Percentiles rank a stretch among this genome's conserved stretches.
These are phyloP conservation scores for Eragrostis nindensis DNA, from an alignment of 176 grass and related monocot species.

Conservation along the genomic window DNA sequence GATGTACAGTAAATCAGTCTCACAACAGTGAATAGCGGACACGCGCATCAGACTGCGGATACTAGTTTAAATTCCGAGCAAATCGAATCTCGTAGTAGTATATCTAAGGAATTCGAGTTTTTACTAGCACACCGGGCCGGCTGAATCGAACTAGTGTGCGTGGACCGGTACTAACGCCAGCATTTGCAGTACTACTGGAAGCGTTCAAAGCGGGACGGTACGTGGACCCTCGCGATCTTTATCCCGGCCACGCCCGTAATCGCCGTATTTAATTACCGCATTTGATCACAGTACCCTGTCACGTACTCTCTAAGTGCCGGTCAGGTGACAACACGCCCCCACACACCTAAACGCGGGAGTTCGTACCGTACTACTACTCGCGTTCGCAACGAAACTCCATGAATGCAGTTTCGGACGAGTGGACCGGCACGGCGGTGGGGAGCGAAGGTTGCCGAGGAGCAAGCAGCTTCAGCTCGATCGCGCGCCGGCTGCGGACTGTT, in stretches of 20 bases:
- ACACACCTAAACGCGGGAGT: constrained; percentile 21
- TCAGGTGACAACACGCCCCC: not conserved
- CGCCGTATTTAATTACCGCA: not conserved
- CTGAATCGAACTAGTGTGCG: not conserved
- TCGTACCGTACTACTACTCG: constrained; percentile 24
- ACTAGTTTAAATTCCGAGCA: not conserved
- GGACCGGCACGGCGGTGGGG: not conserved
- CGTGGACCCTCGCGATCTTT: not conserved
- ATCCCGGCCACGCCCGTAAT: not conserved
- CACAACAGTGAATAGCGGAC: not conserved
- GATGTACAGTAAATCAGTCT: no score
- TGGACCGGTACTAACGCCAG: not conserved
- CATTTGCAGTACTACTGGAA: not conserved
- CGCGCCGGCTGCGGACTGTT: not conserved
- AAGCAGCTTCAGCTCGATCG: no score
- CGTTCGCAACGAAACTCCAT: not conserved
- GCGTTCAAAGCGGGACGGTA: not conserved
- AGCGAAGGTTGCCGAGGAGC: not conserved
- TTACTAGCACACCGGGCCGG: no score
- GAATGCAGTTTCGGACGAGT: not conserved
- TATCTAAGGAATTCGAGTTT: not conserved
- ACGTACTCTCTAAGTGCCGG: no score
- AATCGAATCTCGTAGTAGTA: not conserved
- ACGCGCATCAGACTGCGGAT: not conserved
- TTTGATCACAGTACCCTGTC: no score